A percentile compares a stretch with the other conserved stretches of the same genome.
phyloP scores from a whole-genome alignment of 108 stramenopile genomes.

The Cylindrotheca fusiformis region DNA sequence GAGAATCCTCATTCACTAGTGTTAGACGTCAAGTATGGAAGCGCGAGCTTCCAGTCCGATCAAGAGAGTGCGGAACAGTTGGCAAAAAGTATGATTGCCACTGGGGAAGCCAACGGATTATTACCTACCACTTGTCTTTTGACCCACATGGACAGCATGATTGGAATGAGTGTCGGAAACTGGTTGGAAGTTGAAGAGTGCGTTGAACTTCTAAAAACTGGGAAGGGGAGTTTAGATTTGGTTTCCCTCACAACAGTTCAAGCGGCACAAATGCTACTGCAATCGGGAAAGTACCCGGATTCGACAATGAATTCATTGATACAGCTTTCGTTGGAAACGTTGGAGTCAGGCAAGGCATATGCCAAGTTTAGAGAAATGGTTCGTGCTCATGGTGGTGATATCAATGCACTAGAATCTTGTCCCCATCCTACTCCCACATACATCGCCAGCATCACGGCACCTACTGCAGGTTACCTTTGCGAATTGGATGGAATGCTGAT shows the following conservation, averaged over 20 bases:
- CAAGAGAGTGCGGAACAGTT: conserved; percentile 52
- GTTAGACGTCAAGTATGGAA: conserved; percentile 80
- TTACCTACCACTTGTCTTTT: conserved; percentile 67
- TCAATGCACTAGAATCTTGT: conserved; percentile 17
- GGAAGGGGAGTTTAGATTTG: conserved; percentile 37
- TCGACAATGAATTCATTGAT: conserved; percentile 41
- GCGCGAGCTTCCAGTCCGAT: conserved; percentile 56
- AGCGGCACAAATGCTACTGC: conserved; percentile 78
- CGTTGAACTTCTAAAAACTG: conserved; percentile 57
- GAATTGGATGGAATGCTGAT: conserved; percentile 57
- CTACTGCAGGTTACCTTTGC: conserved; percentile 34
- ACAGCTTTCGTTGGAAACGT: conserved; percentile 34
- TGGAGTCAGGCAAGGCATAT: conserved; percentile 60
- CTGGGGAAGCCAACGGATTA: conserved; percentile 70
- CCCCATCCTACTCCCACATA: conserved; percentile 10
- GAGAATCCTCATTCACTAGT: conserved; percentile 75
- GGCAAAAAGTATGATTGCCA: conserved; percentile 64
- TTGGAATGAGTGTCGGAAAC: conserved; percentile 78
- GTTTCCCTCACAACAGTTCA: conserved; percentile 56
- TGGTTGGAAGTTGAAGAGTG: conserved; percentile 83
- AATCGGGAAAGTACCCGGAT: conserved; percentile 32
- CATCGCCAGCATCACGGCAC: conserved; percentile 23
- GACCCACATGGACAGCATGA: conserved; percentile 73
- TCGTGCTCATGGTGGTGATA: conserved; percentile 73
- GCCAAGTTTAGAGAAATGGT: conserved; percentile 75